Evolutionary conservation across 2,329 filamentous ascomycete genomes (phyloP).

Genomic region (Fusarium setosum): DNA sequence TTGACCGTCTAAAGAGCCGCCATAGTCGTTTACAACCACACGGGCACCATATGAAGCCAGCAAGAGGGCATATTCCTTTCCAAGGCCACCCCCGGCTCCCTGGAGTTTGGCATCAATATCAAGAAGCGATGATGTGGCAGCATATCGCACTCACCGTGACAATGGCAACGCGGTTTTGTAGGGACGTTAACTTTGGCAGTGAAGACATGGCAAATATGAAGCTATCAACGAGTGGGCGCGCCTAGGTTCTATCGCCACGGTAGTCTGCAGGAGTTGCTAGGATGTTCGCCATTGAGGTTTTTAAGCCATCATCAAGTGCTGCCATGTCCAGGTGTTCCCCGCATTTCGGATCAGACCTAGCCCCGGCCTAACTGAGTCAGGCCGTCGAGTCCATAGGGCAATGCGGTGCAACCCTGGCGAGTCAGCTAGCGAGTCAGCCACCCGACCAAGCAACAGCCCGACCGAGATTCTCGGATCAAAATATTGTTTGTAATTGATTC

Average conservation of each 20-base stretch:
- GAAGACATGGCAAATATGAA: neutral
- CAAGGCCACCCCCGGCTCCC: constrained; percentile 38
- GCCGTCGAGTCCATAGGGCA: neutral
- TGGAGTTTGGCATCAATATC: neutral
- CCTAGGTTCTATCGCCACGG: neutral
- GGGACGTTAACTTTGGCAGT: constrained; percentile 1
- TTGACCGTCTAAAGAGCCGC: constrained; percentile 10
- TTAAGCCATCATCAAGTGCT: neutral
- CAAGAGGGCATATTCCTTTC: constrained; percentile 35
- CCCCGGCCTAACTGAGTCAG: neutral
- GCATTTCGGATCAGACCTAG: neutral
- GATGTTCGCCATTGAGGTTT: neutral
- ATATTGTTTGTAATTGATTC: no score
- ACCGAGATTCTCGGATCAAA: neutral
- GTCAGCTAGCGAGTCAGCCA: constrained; percentile 4
- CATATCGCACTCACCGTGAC: neutral
- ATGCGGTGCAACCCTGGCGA: neutral
- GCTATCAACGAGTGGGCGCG: neutral
- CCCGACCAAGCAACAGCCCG: neutral
- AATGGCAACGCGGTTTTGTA: constrained; percentile 1
- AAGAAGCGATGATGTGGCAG: neutral
- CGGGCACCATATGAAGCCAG: constrained; percentile 27
- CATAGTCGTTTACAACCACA: constrained; percentile 33
- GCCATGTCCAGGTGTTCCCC: neutral
- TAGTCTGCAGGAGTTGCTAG: neutral